Base-by-base conservation (phyloP, 306 rosid species). In the Casuarina equisetifolia region DNA sequence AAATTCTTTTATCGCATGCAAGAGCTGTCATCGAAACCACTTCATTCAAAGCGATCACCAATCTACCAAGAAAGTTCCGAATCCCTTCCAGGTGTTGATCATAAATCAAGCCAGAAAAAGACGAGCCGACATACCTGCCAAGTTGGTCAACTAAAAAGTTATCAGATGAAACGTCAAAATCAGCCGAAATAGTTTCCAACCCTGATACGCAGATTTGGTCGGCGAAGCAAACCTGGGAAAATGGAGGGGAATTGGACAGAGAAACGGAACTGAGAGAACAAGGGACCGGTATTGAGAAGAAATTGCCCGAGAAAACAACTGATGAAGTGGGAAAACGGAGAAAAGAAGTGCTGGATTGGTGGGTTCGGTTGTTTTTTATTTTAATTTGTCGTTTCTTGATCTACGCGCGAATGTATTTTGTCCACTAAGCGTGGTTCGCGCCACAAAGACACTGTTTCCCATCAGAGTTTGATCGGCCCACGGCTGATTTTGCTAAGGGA, bases 1-100 rank as follows among this genome's bases (percentile, higher is more conserved):
- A 81, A 80, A 69, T 74, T 44, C 9, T 85, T 81, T 79, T 80
- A 70, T 62, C 69, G 51, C 83, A 83, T 76, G 85, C 64, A 86
- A 67, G 76, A 73, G 84, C 79, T 82, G 38, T 80, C 74, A 74
- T 73, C 80, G 72, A 75, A 78, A 79, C 69, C 80, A 20, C 66
- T 79, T 72, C 74, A 73, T 81, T 87, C 72, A 63, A 69, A 46
- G 81, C 63, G 72, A 80, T 44, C 79, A 82, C 16, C 62, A 63
- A 69, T 46, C 42, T 38, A 63, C 45, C 38, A 19, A 42, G 39
- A 20, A 78, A 80, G 74, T 73, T 69, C 74, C 8, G 11, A 71
- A 42, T 79, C 16, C 1, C 15, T 38, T 51, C 9, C 72, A 39
- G 67, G 67, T 52, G 50, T 69, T 80, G 74, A 70, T 54, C 46